phyloP scores from a whole-genome alignment of 305 asterid genomes.

The Rubia tinctorum region DNA sequence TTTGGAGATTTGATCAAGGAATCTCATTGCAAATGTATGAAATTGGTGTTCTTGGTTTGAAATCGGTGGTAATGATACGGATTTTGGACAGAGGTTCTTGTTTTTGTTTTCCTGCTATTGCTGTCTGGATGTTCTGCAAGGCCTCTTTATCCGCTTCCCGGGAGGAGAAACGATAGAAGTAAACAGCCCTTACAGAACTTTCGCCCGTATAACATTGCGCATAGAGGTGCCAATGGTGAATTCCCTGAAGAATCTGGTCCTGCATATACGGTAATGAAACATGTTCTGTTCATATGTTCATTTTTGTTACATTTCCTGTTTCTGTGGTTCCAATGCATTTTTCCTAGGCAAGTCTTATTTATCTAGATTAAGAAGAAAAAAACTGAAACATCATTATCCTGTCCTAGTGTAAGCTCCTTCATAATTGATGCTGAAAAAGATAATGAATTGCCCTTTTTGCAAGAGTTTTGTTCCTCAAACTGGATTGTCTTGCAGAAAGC shows the following conservation, averaged over 20 bases:
- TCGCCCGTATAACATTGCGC: constrained; percentile 90
- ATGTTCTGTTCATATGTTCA: no score
- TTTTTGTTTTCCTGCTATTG: constrained; percentile 55
- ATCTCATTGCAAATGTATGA: neutral
- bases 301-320: neutral
- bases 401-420: neutral
- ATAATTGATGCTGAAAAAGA: constrained; percentile 1
- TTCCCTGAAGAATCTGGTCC: constrained; percentile 88
- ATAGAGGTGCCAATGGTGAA: constrained; percentile 97
- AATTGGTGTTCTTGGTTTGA: neutral
- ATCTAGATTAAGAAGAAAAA: neutral
- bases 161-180: constrained; percentile 75
- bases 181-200: constrained; percentile 73
- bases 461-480: constrained; percentile 12
- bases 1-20: neutral
- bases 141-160: constrained; percentile 83
- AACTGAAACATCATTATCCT: neutral
- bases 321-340: neutral
- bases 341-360: neutral
- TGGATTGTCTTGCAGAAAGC: constrained; percentile 68
- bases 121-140: constrained; percentile 67
- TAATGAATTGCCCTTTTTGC: neutral
- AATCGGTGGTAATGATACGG: neutral
- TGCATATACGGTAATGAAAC: constrained; percentile 64
- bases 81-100: constrained; percentile 57